Evolutionary conservation across 768 basidiomycete genomes (phyloP), one percentile per base, ranked within the genome.

Genomic region (Trametes gibbosa): DNA sequence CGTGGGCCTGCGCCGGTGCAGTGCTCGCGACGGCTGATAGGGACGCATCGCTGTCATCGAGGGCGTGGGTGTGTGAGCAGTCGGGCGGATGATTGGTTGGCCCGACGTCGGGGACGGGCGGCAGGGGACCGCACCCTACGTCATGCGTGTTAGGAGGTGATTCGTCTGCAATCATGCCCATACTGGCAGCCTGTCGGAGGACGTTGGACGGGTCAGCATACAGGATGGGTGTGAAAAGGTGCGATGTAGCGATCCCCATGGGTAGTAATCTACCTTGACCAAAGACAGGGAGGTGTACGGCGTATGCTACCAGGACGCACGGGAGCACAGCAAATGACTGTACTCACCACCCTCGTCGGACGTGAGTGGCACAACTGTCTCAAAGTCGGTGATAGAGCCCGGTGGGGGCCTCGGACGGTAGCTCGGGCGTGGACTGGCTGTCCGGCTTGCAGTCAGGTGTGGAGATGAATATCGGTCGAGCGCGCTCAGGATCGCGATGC

Each of bases 121-220:
- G 39, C 19, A 27, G 47, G 23, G 51, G 25, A 40, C 23, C 37
- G 37, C 7, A 14, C 37, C 16, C 37, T 39, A 56, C 40, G 47
- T 49, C 55, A 56, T 29, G 35, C 2, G 35, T 46, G 29, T 27
- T 4, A 14, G 42, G 41, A 25, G 40, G 49, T 23, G 59, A 14
- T 17, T 61, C 54, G 49, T 56, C 54, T 21, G 48, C 49, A 42
- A 56, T 61, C n/a, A 42, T 43, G 29, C 41, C 41, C 42, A 23
- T 40, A 47, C 39, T 49, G 41, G 25, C 29, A 12, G 12, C 51
- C 54, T 50, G 37, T 27, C 23, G 39, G 47, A 42, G 23, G 24
- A 27, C 50, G 19, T 24, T 19, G 32, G 24, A 7, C 52, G 13
- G 37, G 37, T 62, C 34, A 62, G 60, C 50, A 43, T 34, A 14